Base-by-base conservation (phyloP, 345 rosid genomes). In the Eucalyptus cladocalyx region DNA sequence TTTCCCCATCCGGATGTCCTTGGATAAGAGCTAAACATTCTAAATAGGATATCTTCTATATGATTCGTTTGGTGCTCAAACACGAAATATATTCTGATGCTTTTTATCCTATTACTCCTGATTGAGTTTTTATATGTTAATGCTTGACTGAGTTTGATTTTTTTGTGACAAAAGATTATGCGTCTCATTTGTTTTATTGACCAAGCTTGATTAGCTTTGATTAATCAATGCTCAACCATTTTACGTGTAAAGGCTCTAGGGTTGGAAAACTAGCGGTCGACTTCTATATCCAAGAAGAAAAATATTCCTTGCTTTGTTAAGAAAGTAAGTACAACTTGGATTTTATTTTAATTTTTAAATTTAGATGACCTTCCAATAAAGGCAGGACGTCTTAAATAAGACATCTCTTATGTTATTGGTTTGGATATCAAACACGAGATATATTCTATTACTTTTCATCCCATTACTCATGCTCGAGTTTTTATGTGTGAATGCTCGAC, bases 51-150 rank as follows among this genome's bases (percentile, higher is more conserved):
- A 40, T 6, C 1, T 76, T 26, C 2, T 40, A 40, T 6, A 5
- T 21, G 9, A 76, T 76, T 21, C 2, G 3, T 72, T 72, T 72
- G 0, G 5, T 2, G 3, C 23, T 21, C 0, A 1, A 65, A 30
- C 0, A 14, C 3, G 0, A 15, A 0, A n/a, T 3, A 11, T 6
- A 40, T 21, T 76, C 4, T 19, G 3, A 10, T 19, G 3, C 3
- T 5, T 19, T 72, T 72, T 2, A 21, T 11, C 28, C 1, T 6
- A 11, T 18, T 72, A 0, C 14, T 72, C 14, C 0, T 18, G 1
- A 34, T 72, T 11, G 13, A 34, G 8, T 11, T 72, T 69, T 76
- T 5, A 21, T 9, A 14, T 1, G 16, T 21, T 16, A 76, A 37
- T 11, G 83, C 30, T 21, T 37, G 28, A 40, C 2, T 9, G 17